Percentiles rank a stretch among this genome's conserved stretches.
phyloP scores from a whole-genome alignment of 2,329 filamentous ascomycete genomes.

The Domatiomyces globalis region DNA sequence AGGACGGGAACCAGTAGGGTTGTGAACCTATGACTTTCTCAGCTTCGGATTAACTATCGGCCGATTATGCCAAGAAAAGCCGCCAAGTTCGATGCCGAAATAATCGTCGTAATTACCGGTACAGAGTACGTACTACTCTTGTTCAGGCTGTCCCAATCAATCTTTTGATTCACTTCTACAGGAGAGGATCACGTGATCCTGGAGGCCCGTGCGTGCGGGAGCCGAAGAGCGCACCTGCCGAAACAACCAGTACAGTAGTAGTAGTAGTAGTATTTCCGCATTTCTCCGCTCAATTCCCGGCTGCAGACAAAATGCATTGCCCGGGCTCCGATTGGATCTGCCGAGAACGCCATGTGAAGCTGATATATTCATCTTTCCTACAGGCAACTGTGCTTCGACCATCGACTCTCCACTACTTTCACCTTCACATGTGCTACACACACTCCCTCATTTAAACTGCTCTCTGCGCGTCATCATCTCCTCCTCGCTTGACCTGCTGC shows the following conservation, averaged over 20 bases:
- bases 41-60: too few relatives aligned
- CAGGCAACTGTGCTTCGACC: neutral
- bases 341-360: slow-evolving; percentile 1
- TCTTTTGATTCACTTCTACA: too few relatives aligned
- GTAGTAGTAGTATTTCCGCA: neutral
- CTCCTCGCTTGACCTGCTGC: neutral
- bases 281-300: slow-evolving; percentile 1
- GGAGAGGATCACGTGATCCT: too few relatives aligned
- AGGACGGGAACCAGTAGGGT: too few relatives aligned
- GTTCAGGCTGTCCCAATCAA: too few relatives aligned
- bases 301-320: slow-evolving; percentile 4
- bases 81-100: too few relatives aligned
- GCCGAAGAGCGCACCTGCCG: neutral
- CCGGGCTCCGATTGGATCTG: slow-evolving; percentile 12
- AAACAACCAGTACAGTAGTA: too few relatives aligned
- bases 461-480: neutral
- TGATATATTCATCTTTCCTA: neutral
- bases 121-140: too few relatives aligned
- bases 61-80: too few relatives aligned
- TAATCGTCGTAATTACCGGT: too few relatives aligned
- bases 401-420: neutral
- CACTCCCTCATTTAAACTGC: neutral
- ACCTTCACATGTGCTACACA: neutral
- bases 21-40: too few relatives aligned
- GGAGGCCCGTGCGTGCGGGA: too few relatives aligned